These are phyloP conservation scores for Oenanthe sinensis DNA, from an alignment of 129 eudicot genomes.

Conservation along the genomic window DNA sequence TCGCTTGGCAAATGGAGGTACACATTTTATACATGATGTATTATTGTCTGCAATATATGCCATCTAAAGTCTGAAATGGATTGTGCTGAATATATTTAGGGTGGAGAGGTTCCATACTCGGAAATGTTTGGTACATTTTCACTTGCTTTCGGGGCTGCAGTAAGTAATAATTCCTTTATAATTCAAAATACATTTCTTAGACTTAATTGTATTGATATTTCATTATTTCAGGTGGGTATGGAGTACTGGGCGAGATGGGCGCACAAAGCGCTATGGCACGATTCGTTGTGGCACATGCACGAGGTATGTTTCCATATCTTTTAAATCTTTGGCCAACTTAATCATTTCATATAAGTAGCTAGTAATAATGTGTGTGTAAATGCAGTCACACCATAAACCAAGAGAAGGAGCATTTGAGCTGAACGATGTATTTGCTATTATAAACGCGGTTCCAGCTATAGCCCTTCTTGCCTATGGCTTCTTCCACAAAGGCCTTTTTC, in stretches of 20 bases:
- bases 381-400: constrained; percentile 95
- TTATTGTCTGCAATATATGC: background rate
- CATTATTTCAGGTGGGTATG: constrained; percentile 73
- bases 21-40: background rate
- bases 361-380: background rate
- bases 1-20: constrained; percentile 98
- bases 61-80: background rate
- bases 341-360: background rate
- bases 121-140: constrained; percentile 97
- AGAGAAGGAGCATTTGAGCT: constrained; percentile 97
- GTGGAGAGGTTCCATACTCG: constrained; percentile 73
- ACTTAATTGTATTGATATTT: background rate
- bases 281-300: constrained; percentile 99
- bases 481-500: constrained; percentile 85
- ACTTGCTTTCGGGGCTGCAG: constrained; percentile 96
- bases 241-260: constrained; percentile 99
- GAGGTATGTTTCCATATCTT: constrained; percentile 34
- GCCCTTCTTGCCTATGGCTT: constrained; percentile 78
- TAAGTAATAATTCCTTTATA: constrained; percentile 12
- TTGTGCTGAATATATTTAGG: constrained; percentile 28
- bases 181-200: background rate
- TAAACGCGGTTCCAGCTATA: constrained; percentile 87
- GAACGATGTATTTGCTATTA: constrained; percentile 86
- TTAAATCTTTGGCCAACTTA: background rate
- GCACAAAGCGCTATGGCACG: constrained; percentile 94